Base-by-base conservation (phyloP, 2,329 filamentous ascomycete species). In the Botrytis fabae region DNA sequence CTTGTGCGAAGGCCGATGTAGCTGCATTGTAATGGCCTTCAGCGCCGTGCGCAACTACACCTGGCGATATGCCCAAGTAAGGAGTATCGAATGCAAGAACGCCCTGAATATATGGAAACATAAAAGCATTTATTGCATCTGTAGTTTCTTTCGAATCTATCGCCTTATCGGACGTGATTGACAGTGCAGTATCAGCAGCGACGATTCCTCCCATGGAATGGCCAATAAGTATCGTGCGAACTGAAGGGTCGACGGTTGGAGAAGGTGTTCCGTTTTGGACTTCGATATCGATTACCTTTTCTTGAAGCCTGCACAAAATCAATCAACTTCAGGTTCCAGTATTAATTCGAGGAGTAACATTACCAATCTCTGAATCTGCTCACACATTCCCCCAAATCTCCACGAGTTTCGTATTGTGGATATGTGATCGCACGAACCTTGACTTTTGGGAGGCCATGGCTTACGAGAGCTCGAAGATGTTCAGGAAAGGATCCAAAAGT, bases 151-250 rank as follows among this genome's bases (percentile, higher is more conserved):
- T 62, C 14, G 65, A 60, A 69, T 78, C 75, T 61, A 81, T 77
- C 3, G 75, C 71, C 60, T 73, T 71, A 57, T 81, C 80, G 18
- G 75, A 76, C 20, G 79, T 79, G 69, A 98, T 87, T 59, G 91
- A 87, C 77, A 98, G 88, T 75, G 95, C 86, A 22, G 94, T 92
- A 81, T 98, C 96, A 48, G 94, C 95, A 18, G 94, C 95, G 64
- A 98, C 94, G 78, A 98, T 98, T 78, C 96, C 96, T 78, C 93
- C 93, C 93, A 92, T 98, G 14, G 92, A 95, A 82, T 98, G 95
- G 38, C 95, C 95, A 73, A 97, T 85, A 25, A 98, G 87, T 64
- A 97, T 87, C 42, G 92, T 92, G 79, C 90, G 91, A 32, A 97
- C 93, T 0, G 92, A 94, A 8, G 94, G 94, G 75, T 97, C 93